Base-by-base conservation (phyloP, 2,329 filamentous ascomycete species). In the Trichoderma aggressivum region DNA sequence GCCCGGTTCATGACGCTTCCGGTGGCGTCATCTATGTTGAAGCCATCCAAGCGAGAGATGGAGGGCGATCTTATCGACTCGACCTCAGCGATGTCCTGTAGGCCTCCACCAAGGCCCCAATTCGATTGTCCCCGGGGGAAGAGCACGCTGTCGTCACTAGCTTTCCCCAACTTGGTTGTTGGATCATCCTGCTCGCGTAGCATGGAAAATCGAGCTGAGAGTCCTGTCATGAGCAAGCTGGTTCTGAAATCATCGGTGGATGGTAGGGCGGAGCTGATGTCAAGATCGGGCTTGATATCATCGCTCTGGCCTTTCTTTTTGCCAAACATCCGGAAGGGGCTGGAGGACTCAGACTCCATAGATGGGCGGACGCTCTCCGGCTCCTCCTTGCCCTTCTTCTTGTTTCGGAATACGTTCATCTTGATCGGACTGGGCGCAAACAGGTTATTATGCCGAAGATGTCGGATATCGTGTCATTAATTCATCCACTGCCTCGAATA, bases 141-240 rank as follows among this genome's bases (percentile, higher is more conserved):
- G 24, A 98, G 83, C 3, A 98, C 94, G 75, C 94, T 98, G 81
- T 98, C 95, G 78, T 98, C 95, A 80, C 92, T 96, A 18, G 95
- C 95, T 81, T 98, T 98, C 71, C 95, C 95, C 36, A 98, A 87
- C 79, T 94, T 92, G 2, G 94, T 95, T 73, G 85, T 91, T 1
- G 95, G 95, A 77, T 98, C 94, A 79, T 98, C 94, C 80, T 98
- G 95, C 81, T 98, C 95, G 77, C 94, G 87, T 36, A 98, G 84
- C 95, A 98, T 98, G 75, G 95, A 98, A 80, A 99, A 99, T 7
- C 96, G 90, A 14, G 94, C 94, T 0, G 95, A 98, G 5, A 99
- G 86, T 55, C 94, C 95, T 0, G 94, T 94, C 95, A 99, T 97
- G 73, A 99, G 86, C 71, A 99, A 84, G 84, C 96, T 98, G 4